Percentiles rank a stretch among this genome's conserved stretches.
phyloP scores from a whole-genome alignment of 352 stramenopile species.

The Plasmopara muralis region DNA sequence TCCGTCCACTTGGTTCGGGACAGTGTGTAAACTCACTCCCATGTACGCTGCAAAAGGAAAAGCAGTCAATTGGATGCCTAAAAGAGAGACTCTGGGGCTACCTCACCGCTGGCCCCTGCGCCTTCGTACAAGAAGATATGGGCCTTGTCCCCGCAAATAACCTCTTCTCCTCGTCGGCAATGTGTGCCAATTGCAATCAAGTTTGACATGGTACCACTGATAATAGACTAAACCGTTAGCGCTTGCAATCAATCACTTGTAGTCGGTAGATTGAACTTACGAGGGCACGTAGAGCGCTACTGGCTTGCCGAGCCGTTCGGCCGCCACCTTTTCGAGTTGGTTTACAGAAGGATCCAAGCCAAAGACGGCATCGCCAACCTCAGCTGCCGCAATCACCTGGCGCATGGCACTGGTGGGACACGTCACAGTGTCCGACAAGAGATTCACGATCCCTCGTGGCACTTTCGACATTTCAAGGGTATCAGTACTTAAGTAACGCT shows the following conservation, averaged over 20 bases:
- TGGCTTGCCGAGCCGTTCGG: slow-evolving; percentile 92
- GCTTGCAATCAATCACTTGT: neutral
- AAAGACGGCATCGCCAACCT: slow-evolving; percentile 74
- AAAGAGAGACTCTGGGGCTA: neutral
- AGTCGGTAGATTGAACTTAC: slow-evolving; percentile 23
- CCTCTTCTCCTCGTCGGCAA: slow-evolving; percentile 88
- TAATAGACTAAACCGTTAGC: no score
- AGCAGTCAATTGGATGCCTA: slow-evolving; percentile 2
- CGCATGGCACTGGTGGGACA: slow-evolving; percentile 89
- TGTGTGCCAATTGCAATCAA: slow-evolving; percentile 92
- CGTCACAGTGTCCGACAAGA: slow-evolving; percentile 97
- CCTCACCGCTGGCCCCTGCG: slow-evolving; percentile 74
- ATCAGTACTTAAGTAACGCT: neutral
- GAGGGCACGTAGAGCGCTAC: slow-evolving; percentile 94
- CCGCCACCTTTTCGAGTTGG: slow-evolving; percentile 87
- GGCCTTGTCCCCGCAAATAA: slow-evolving; percentile 92
- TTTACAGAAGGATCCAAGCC: slow-evolving; percentile 91
- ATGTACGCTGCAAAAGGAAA: slow-evolving; percentile 54
- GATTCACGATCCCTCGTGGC: slow-evolving; percentile 66
- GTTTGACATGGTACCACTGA: slow-evolving; percentile 96
- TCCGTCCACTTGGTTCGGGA: slow-evolving; percentile 82
- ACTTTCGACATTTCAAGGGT: slow-evolving; percentile 13
- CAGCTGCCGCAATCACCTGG: slow-evolving; percentile 73
- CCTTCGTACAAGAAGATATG: slow-evolving; percentile 98
- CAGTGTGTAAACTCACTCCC: slow-evolving; percentile 84